Base-by-base conservation (phyloP, 2,329 filamentous ascomycete genomes). In the Aspergillus aculeatus region DNA sequence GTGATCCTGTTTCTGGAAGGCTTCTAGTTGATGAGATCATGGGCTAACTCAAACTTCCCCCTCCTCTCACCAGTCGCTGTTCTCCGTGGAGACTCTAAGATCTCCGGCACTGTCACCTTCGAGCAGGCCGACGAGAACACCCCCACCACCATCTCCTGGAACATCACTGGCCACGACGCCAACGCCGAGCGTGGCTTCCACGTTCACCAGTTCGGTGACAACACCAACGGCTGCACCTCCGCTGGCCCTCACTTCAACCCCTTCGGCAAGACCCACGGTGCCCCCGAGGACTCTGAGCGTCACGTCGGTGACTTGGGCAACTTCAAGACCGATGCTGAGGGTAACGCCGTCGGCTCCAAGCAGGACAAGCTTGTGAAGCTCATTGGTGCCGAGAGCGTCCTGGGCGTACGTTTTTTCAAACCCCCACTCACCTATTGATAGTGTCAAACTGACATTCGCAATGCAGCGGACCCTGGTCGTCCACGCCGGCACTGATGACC, bases 221-320 rank as follows among this genome's bases (percentile, higher is more conserved):
- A 98, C 87, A 98, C 95, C 85, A 99, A 99, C 83, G 95, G 95
- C 80, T 99, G 95, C 90, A 98, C 94, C 68, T 96, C 91, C 69
- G 95, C 95, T 69, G 95, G 95, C 57, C 94, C 95, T 80, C 95
- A 99, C 85, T 99, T 97, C 90, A 99, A 99, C 89, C 95, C 95
- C 70, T 86, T 90, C 82, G 83, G 84, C 84, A 96, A 96, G 87
- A 89, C 85, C 71, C 95, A 99, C 84, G 95, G 95, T 76, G 90
- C 89, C 75, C 95, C 92, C 70, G 75, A 80, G 35, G 94, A 97
- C 79, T 84, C 87, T 66, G 84, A 86, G 73, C 93, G 95, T 79
- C 95, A 99, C 82, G 95, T 98, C 68, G 95, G 95, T 81, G 95
- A 98, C 81, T 84, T 99, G 68, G 95, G 95, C 77, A 99, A 99